Base-by-base conservation (phyloP, 495 filamentous ascomycete genomes). In the Choiromyces venosus region DNA sequence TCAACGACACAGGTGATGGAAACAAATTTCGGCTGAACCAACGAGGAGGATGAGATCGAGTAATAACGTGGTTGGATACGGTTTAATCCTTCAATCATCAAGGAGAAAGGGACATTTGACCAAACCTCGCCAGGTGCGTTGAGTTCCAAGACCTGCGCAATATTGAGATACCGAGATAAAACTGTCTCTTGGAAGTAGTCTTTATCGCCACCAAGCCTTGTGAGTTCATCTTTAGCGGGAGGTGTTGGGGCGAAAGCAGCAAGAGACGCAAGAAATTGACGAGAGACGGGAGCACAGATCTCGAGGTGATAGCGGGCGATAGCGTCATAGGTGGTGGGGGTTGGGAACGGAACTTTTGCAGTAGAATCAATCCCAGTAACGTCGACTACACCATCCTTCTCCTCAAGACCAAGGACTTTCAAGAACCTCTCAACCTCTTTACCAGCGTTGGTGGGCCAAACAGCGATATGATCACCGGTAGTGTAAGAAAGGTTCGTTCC, bases 61-160 rank as follows among this genome's bases (percentile, higher is more conserved):
- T 99, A 99, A 86, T 98, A 99, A 38, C 95, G 92, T 12, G 96
- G 94, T 81, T 98, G 95, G 65, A 99, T 88, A 85, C 96, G 97
- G 84, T 91, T 91, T 70, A 98, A 82, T 75, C 93, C 91, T 85
- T 99, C 95, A 75, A 98, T 95, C 75, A 98, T 88, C 77, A 94
- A 88, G 8, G 96, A 97, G 84, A 99, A 98, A 21, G 95, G 96
- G 65, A 97, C 88, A 65, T 88, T 89, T 33, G 87, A 83, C 91
- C 96, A 99, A 65, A 87, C 86, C 84, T 92, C 85, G 37, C 88
- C 87, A 38, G 85, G 85, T 67, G 89, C 87, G 74, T 96, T 86
- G 72, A 85, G 89, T 76, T 93, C 87, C n/a, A 99, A 86, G 38
- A 91, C 89, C 77, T 97, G 91, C 4, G 93, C 91, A 78, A 99